Evolutionary conservation across 1,284 basidiomycete genomes (phyloP), one percentile per base, ranked within the genome.

Genomic region (Inonotus obliquus): DNA sequence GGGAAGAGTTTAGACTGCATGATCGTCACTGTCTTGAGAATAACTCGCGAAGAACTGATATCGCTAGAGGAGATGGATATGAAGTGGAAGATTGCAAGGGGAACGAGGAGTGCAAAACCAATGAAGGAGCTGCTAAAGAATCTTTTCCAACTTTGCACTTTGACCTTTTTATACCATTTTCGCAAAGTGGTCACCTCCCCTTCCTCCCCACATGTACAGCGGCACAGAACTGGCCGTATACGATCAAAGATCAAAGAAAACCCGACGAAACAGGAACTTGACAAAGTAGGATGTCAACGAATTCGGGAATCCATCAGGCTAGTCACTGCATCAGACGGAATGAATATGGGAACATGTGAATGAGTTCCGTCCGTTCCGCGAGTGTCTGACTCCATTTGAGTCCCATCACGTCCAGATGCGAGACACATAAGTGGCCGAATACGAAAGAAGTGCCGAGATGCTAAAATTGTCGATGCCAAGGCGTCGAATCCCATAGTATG

Each of bases 71-170:
- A 41, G n/a, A 41, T 4, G 37, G 37, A 38, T 13, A 19, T 4
- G 25, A 39, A 29, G 32, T 27, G 9, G 38, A 11, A n/a, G 38
- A 39, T 39, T 39, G 6, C 17, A n/a, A 17, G n/a, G 19, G 41
- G n/a, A 17, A 44, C 39, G 54, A 32, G 41, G 41, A 27, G 1
- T n/a, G 27, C 39, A 44, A 45, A 44, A 29, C 29, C 41, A 52
- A 7, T 47, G 45, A 29, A 57, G 41, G 55, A 29, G 41, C 55
- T 57, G 41, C 25, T 57, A 41, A 57, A 19, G 27, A 57, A 44
- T 11, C 4, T 9, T 32, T 14, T 11, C 5, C 41, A 17, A 44
- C 41, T 21, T 44, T 35, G 13, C 2, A 27, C 13, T 49, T 23
- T 49, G 47, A 49, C 32, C 32, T 17, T 52, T 52, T 52, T 52